A percentile compares a stretch with the other conserved stretches of the same genome.
Evolutionary conservation across 2,329 filamentous ascomycete genomes (phyloP).

Genomic region (Clarireedia paspali): DNA sequence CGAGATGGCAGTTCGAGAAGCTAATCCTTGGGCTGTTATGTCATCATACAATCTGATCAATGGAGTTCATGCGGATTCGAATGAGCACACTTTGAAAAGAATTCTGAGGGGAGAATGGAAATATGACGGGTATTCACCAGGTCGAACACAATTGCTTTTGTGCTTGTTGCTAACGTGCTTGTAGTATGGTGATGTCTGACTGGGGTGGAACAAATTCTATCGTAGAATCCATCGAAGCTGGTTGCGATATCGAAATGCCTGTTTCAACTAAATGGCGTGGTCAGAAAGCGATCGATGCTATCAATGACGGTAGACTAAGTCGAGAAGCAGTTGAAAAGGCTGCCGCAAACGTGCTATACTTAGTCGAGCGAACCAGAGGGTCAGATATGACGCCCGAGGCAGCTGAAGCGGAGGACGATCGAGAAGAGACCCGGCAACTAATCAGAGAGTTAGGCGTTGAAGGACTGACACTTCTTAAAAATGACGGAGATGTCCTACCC

Average conservation of each 20-base stretch:
- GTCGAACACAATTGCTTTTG: too few relatives aligned
- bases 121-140: constrained; percentile 44
- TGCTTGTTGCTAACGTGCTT: not conserved
- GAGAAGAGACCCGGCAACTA: constrained; percentile 48
- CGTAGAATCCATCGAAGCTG: constrained; percentile 45
- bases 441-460: constrained; percentile 55
- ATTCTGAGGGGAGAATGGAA: constrained; percentile 54
- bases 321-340: constrained; percentile 46
- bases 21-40: constrained; percentile 64
- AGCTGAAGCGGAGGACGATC: constrained; percentile 49
- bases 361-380: constrained; percentile 56
- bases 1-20: constrained; percentile 62
- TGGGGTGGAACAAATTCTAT: constrained; percentile 52
- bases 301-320: constrained; percentile 41
- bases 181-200: constrained; percentile 48
- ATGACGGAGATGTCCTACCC: constrained; percentile 50
- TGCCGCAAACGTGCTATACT: constrained; percentile 51
- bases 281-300: constrained; percentile 47
- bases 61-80: constrained; percentile 52
- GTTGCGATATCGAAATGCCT: constrained; percentile 52
- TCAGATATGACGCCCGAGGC: constrained; percentile 47
- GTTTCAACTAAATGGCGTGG: constrained; percentile 48
- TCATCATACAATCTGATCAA: constrained; percentile 62
- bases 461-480: constrained; percentile 58
- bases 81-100: constrained; percentile 44